Percentiles rank a stretch among this genome's conserved stretches.
phyloP scores from a whole-genome alignment of 140 eudicot species.

The Erigeron philadelphicus region DNA sequence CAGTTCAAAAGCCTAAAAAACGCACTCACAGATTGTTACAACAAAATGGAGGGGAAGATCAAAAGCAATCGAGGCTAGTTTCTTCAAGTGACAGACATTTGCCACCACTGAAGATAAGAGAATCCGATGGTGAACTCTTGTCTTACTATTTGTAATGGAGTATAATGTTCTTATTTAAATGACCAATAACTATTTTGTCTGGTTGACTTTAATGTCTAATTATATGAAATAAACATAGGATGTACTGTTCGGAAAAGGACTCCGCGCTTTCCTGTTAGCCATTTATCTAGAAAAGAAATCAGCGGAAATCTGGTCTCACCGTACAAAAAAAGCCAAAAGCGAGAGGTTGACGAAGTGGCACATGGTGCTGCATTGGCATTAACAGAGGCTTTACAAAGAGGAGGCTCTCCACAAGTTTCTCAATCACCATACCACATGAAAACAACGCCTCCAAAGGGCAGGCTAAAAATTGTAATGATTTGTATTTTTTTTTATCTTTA shows the following conservation, averaged over 20 bases:
- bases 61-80: slow-evolving; percentile 37
- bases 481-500: background rate
- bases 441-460: slow-evolving; percentile 54
- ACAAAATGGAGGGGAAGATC: slow-evolving; percentile 36
- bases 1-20: slow-evolving; percentile 56
- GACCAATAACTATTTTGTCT: background rate
- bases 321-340: slow-evolving; percentile 39
- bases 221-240: slow-evolving; percentile 18
- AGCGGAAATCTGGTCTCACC: slow-evolving; percentile 44
- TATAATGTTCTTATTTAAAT: slow-evolving; percentile 1
- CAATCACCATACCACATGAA: slow-evolving; percentile 49
- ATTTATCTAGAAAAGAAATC: slow-evolving; percentile 44
- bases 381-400: slow-evolving; percentile 82
- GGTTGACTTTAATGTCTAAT: slow-evolving; percentile 12
- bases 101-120: slow-evolving; percentile 60
- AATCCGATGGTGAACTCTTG: slow-evolving; percentile 54
- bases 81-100: slow-evolving; percentile 49
- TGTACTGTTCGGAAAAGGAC: slow-evolving; percentile 79
- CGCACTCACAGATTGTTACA: slow-evolving; percentile 50
- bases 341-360: slow-evolving; percentile 59
- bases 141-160: no score
- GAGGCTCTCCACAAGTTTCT: slow-evolving; percentile 75
- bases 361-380: slow-evolving; percentile 75
- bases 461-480: slow-evolving; percentile 47
- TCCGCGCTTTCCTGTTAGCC: slow-evolving; percentile 69